phyloP scores from a whole-genome alignment of 1,284 basidiomycete genomes.

The Cutaneotrichosporon spelunceum region DNA sequence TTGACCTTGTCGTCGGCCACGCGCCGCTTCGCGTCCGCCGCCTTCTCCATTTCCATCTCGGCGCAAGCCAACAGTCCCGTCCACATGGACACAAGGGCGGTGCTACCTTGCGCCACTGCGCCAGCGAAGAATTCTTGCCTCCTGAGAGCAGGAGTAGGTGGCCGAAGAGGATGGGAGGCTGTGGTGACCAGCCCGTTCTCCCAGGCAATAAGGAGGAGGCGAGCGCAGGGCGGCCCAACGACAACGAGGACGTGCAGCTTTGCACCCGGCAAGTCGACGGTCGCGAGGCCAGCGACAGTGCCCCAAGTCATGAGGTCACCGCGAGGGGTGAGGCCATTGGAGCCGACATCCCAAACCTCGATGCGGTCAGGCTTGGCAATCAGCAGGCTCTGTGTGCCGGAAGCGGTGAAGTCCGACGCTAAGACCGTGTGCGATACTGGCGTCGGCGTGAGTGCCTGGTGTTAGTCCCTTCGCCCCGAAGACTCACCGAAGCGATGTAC shows the following conservation, averaged over 20 bases:
- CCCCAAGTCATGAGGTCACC: constrained; percentile 47
- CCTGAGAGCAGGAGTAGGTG: constrained; percentile 39
- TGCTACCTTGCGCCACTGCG: constrained; percentile 33
- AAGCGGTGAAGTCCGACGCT: constrained; percentile 32
- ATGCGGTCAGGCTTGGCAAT: constrained; percentile 46
- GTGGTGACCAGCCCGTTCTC: constrained; percentile 35
- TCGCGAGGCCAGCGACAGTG: constrained; percentile 41
- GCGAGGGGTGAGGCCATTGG: constrained; percentile 32
- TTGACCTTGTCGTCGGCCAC: constrained; percentile 19
- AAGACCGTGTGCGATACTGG: constrained; percentile 42
- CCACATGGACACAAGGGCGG: constrained; percentile 46
- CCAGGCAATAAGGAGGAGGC: constrained; percentile 41
- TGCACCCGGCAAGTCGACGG: constrained; percentile 37
- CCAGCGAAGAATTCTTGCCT: constrained; percentile 49
- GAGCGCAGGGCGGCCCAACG: constrained; percentile 44
- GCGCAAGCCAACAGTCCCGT: constrained; percentile 46
- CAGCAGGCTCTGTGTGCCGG: constrained; percentile 35
- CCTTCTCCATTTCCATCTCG: constrained; percentile 45
- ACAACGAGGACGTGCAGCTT: constrained; percentile 46
- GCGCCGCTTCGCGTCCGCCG: constrained; percentile 33
- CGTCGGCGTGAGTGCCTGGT: constrained; percentile 50
- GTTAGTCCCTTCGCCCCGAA: not conserved
- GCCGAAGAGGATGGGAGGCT: constrained; percentile 31
- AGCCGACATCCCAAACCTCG: constrained; percentile 44
- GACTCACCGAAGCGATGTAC: constrained; percentile 45